Evolutionary conservation across 2,329 filamentous ascomycete species (phyloP), one percentile per base, ranked within the genome.

Genomic region (Teratosphaeria viscida): DNA sequence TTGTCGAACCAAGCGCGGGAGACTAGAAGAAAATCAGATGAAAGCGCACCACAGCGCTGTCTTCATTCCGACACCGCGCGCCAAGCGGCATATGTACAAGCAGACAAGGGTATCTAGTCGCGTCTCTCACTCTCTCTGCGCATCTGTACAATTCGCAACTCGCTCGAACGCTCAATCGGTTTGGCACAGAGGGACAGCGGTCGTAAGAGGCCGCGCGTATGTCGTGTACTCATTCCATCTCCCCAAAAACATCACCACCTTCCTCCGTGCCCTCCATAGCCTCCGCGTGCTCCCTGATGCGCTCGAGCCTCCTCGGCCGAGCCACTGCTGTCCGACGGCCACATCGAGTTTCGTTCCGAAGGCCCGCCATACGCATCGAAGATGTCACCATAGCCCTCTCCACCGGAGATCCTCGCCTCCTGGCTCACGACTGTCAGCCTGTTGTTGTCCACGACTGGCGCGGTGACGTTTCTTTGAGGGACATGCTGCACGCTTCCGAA

Each of bases 401-500:
- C 37, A 10, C 43, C 16, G 2, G 43, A 49, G 43, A 49, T 49
- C 16, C 43, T 49, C n/a, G 43, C 43, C 19, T 49, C 43, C 10
- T 49, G 43, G 10, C 43, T 49, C 43, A 10, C 43, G 19, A 52
- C 62, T 39, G 57, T 63, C 43, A 54, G 55, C 32, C 61, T 57
- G 2, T 59, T 16, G n/a, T 4, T 60, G 49, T 58, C 58, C 34
- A 62, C 56, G 16, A 58, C 6, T 11, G 65, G 66, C 10, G 66
- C 65, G 4, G 65, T 69, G 23, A 61, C 61, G 37, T 63, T 66
- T 2, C 66, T 62, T 39, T 65, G 63, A 8, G 65, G 64, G 5
- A 63, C 57, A 26, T 57, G 55, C 11, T 57, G 54, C 29, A 62
- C 58, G 2, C 54, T 43, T 10, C 60, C 59, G 52, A 66, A 65